Evolutionary conservation across 1,139 yeast genomes (phyloP).

Genomic region (Taiozyma sp.): DNA sequence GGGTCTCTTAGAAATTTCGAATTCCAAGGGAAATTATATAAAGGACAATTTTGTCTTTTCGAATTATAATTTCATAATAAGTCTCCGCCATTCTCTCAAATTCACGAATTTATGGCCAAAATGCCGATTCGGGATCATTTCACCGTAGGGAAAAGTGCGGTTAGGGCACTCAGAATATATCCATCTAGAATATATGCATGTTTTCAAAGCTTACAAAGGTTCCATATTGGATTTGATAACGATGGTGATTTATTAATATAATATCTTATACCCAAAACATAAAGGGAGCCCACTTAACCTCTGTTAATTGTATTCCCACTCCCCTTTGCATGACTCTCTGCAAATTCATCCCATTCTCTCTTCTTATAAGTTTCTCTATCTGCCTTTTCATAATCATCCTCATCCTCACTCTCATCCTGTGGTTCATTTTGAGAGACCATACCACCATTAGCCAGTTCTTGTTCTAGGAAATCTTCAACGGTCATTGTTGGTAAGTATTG

Average conservation of each 20-base stretch:
- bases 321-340: slow-evolving; percentile 81
- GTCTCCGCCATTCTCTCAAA: too few relatives aligned
- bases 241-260: background rate
- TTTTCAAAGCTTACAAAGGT: too few relatives aligned
- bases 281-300: slow-evolving; percentile 40
- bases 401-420: slow-evolving; percentile 33
- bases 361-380: slow-evolving; percentile 59
- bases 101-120: background rate
- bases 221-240: too few relatives aligned
- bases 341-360: slow-evolving; percentile 91
- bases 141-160: background rate
- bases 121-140: background rate
- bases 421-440: slow-evolving; percentile 53
- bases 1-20: too few relatives aligned
- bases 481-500: slow-evolving; percentile 93
- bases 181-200: too few relatives aligned
- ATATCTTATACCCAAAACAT: too few relatives aligned
- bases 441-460: slow-evolving; percentile 82
- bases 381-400: slow-evolving; percentile 42
- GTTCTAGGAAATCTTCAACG: slow-evolving; percentile 85
- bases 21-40: too few relatives aligned
- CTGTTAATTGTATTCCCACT: slow-evolving; percentile 86
- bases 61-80: too few relatives aligned
- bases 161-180: too few relatives aligned
- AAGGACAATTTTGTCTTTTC: too few relatives aligned